Evolutionary conservation across 139 green algal species (phyloP).

Genomic region (Astrephomene gubernaculifera): DNA sequence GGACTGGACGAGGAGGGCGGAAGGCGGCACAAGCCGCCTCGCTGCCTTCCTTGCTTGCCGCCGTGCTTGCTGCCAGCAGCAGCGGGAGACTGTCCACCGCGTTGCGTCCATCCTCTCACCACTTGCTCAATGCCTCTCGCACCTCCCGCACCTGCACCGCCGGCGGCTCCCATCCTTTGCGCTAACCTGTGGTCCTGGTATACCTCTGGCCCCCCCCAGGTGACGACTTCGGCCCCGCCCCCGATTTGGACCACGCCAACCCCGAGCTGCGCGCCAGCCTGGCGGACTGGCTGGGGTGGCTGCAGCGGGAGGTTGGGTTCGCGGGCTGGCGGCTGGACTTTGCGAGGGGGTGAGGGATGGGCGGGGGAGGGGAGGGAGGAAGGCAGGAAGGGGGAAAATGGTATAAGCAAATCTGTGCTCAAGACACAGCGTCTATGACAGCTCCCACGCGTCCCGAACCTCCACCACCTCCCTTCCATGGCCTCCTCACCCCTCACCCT

Average conservation of each 20-base stretch:
- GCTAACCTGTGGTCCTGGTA: too few relatives aligned
- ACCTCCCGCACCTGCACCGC: too few relatives aligned
- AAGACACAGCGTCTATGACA: background rate
- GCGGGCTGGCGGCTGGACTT: constrained; percentile 91
- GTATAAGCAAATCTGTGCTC: background rate
- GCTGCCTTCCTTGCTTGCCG: too few relatives aligned
- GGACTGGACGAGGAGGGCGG: too few relatives aligned
- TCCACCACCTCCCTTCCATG: background rate
- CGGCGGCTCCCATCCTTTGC: too few relatives aligned
- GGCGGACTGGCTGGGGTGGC: constrained; percentile 82
- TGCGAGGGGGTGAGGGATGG: constrained; percentile 53
- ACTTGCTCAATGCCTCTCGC: too few relatives aligned
- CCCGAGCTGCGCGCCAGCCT: constrained; percentile 72
- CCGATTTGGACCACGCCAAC: constrained; percentile 93
- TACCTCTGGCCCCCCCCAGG: constrained; percentile 10
- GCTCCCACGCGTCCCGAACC: background rate
- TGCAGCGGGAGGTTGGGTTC: constrained; percentile 84
- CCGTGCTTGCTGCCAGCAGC: too few relatives aligned
- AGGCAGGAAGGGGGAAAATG: too few relatives aligned
- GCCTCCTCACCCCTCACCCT: background rate
- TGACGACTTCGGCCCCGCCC: constrained; percentile 79
- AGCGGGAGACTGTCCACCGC: too few relatives aligned
- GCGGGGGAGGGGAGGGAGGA: background rate
- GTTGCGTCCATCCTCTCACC: too few relatives aligned
- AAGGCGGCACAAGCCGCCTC: too few relatives aligned